Evolutionary conservation across 2,329 filamentous ascomycete genomes (phyloP).

Genomic region (Neonectria punicea): DNA sequence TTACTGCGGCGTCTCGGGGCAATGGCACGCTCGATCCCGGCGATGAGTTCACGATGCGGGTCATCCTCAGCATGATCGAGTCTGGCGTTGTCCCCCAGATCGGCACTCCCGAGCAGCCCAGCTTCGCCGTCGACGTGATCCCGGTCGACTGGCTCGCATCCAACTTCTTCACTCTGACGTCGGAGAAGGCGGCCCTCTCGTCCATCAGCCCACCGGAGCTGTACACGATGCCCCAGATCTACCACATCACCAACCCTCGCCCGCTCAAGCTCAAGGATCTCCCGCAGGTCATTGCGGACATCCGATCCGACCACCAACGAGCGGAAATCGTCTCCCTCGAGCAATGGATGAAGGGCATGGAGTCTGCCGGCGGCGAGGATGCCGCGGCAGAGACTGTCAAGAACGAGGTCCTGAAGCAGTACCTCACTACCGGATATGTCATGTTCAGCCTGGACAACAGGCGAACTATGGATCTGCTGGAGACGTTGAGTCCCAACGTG

Average conservation of each 20-base stretch:
- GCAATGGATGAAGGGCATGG: constrained; percentile 30
- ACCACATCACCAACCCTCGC: constrained; percentile 39
- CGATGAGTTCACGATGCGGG: constrained; percentile 40
- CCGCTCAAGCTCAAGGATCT: constrained; percentile 37
- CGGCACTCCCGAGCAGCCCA: constrained; percentile 34
- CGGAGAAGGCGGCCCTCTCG: constrained; percentile 21
- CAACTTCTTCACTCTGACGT: constrained; percentile 34
- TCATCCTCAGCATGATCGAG: constrained; percentile 39
- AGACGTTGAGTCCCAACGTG: constrained; percentile 30
- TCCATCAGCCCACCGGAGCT: not conserved
- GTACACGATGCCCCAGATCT: constrained; percentile 29
- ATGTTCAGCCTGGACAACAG: constrained; percentile 39
- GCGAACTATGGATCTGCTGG: constrained; percentile 31
- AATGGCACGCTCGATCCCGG: constrained; percentile 29
- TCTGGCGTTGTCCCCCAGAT: constrained; percentile 36
- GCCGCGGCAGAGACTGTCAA: constrained; percentile 28
- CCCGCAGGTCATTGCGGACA: constrained; percentile 31
- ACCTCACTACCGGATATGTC: constrained; percentile 36
- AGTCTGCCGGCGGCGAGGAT: constrained; percentile 24
- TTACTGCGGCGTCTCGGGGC: constrained; percentile 31
- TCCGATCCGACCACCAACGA: constrained; percentile 25
- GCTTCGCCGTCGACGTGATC: constrained; percentile 38
- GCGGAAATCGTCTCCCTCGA: constrained; percentile 31
- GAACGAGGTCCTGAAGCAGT: constrained; percentile 36
- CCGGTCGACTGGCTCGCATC: constrained; percentile 39